Evolutionary conservation across 2,329 filamentous ascomycete genomes (phyloP), one percentile per base, ranked within the genome.

Genomic region (Atkinsonella texensis): DNA sequence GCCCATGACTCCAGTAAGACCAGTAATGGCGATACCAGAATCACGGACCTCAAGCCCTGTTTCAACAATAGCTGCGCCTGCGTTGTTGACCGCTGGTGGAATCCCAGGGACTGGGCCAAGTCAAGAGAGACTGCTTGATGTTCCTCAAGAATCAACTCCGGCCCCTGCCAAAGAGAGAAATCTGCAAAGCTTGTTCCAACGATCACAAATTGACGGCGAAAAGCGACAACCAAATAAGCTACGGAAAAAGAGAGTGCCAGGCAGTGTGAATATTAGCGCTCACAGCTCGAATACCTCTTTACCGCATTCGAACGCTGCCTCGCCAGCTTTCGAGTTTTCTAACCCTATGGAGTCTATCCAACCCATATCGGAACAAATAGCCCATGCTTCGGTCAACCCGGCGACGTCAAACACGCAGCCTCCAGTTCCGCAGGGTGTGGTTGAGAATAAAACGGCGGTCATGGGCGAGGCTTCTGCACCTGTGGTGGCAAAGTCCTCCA

Each of bases 241-340:
- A 49, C 86, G 85, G 66, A 97, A 97, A 74, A 95, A 88, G 68
- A 77, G 83, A 56, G 73, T 86, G 51, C 84, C 87, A 0, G 84
- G 82, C 42, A 88, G 87, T 61, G 70, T 85, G 20, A 90, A 89
- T 59, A 84, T 84, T 18, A 96, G 91, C 63, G 90, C 91, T 0
- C 89, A 95, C 57, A 96, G 90, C 63, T 97, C 93, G 15, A 85
- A 80, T 7, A 80, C 86, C 15, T 96, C 90, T 8, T 72, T 95
- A 15, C 65, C 71, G 6, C 64, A 66, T 40, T 74, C 72, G 12
- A 65, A 69, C 43, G 63, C 68, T 10, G 65, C 67, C 1, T 78
- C 77, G 6, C 76, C 78, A 2, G 66, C 61, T 35, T 54, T 63
- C 20, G 77, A 80, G 56, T 54, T 62, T 4, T 50, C 65, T 2